phyloP scores from a whole-genome alignment of 768 basidiomycete genomes.

The Clathrus columnatus region DNA sequence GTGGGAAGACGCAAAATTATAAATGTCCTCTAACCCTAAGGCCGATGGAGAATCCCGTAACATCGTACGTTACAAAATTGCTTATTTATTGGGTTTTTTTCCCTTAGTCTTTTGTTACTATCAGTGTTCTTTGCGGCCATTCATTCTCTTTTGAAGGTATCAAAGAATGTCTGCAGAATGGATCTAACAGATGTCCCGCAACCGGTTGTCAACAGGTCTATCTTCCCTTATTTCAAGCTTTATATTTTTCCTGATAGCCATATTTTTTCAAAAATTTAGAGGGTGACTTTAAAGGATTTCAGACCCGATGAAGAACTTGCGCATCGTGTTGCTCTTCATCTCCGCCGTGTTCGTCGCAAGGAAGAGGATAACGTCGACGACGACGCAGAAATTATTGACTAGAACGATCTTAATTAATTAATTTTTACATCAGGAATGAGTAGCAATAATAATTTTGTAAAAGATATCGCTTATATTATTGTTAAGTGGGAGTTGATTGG shows the following conservation, averaged over 20 bases:
- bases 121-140: constrained; percentile 64
- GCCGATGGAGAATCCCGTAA: constrained; percentile 61
- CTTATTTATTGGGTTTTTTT: constrained; percentile 1
- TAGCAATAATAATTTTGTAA: too few relatives aligned
- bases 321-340: constrained; percentile 50
- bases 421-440: neutral
- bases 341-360: constrained; percentile 42
- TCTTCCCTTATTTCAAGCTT: neutral
- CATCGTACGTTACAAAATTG: constrained; percentile 58
- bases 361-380: constrained; percentile 29
- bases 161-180: constrained; percentile 45
- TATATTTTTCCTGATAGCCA: neutral
- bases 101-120: constrained; percentile 2
- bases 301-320: constrained; percentile 48
- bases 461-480: too few relatives aligned
- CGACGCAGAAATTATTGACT: constrained; percentile 53
- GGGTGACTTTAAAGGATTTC: constrained; percentile 43
- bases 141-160: constrained; percentile 75
- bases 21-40: constrained; percentile 75
- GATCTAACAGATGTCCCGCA: constrained; percentile 50
- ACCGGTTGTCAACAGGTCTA: constrained; percentile 48
- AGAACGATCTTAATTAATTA: neutral
- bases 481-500: too few relatives aligned
- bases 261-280: constrained; percentile 20
- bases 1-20: constrained; percentile 76